Base-by-base conservation (phyloP, 108 stramenopile genomes). In the Seminavis robusta region DNA sequence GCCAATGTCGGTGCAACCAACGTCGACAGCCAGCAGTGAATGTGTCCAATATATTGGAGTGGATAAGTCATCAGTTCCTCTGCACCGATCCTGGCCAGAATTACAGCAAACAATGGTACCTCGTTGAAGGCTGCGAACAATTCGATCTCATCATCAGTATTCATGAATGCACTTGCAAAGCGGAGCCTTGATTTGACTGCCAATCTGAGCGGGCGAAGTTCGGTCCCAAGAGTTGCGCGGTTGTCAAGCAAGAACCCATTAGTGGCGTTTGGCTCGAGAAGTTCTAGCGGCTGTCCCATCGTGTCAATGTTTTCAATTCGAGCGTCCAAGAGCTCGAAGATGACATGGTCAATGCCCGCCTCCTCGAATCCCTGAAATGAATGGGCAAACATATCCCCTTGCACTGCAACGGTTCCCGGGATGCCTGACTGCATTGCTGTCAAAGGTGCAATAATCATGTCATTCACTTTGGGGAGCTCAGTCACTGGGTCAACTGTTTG, bases 241-340 rank as follows among this genome's bases (percentile, higher is more conserved):
- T 90, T 90, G 47, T 86, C 74, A 11, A 86, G 42, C 33, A 59
- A 40, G 47, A 52, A 65, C 29, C 64, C 39, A 47, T 76, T 61
- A 2, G 59, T 65, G n/a, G 39, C 28, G 2, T 81, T 40, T 1
- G 83, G 83, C 10, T 69, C 56, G 8, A 90, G 68, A 20, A 90
- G 15, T 10, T 34, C 52, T n/a, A 90, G 34, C 2, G 83, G 83
- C 20, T 59, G 43, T 3, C 73, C 79, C 46, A 90, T 28, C 15
- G 75, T 78, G 41, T 90, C 77, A 1, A 90, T 33, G 41, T 86
- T 78, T 8, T 73, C 65, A 2, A 90, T 41, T 19, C 55, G 46
- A 16, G 79, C 64, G 54, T 90, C 76, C 21, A 37, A 71, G 3
- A 74, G 63, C 25, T 66, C 47, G n/a, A 90, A 25, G 36, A 61